A percentile compares a stretch with the other conserved stretches of the same genome.
Conservation (phyloP, 805 yeast genomes). For the Priceomyces fermenticarens region DNA sequence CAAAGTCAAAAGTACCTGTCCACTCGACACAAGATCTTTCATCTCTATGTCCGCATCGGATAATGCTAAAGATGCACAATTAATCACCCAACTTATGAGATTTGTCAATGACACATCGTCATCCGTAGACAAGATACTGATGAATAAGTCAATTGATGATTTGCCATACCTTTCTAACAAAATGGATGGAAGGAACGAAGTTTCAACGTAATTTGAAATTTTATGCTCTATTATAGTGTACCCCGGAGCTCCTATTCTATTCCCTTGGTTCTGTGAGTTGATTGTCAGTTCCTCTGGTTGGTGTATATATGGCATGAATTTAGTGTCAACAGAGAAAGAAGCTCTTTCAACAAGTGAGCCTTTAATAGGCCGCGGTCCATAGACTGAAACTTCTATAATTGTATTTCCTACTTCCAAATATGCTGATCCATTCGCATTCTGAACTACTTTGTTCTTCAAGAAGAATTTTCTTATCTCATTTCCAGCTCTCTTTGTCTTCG, state of each 20-base stretch:
- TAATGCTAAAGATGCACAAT: conserved; percentile 68
- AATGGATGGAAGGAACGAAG: conserved; percentile 51
- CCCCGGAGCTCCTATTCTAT: conserved; percentile 27
- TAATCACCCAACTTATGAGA: conserved; percentile 51
- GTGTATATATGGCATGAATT: conserved; percentile 47
- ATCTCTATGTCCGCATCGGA: conserved; percentile 84
- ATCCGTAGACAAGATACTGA: conserved; percentile 59
- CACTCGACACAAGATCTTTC: conserved; percentile 71
- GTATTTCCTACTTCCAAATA: conserved; percentile 66
- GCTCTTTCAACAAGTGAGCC: conserved; percentile 71
- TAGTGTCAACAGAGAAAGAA: conserved; percentile 57
- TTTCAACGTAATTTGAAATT: conserved; percentile 49
- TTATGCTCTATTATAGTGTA: conserved; percentile 43
- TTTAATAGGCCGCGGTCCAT: conserved; percentile 86
- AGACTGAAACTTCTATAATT: conserved; percentile 65
- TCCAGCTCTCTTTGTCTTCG: conserved; percentile 9
- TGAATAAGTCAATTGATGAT: conserved; percentile 76
- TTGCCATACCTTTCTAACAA: conserved; percentile 79
- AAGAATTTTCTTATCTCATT: conserved; percentile 44
- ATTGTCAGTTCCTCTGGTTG: conserved; percentile 36
- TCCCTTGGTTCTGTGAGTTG: conserved; percentile 18
- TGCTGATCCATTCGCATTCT: conserved; percentile 80
- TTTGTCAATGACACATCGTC: conserved; percentile 30
- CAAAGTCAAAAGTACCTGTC: conserved; percentile 34
- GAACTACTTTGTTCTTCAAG: conserved; percentile 60